These are phyloP conservation scores for Clarireedia monteithiana DNA, from an alignment of 2,329 filamentous ascomycete genomes.

Conservation along the genomic window DNA sequence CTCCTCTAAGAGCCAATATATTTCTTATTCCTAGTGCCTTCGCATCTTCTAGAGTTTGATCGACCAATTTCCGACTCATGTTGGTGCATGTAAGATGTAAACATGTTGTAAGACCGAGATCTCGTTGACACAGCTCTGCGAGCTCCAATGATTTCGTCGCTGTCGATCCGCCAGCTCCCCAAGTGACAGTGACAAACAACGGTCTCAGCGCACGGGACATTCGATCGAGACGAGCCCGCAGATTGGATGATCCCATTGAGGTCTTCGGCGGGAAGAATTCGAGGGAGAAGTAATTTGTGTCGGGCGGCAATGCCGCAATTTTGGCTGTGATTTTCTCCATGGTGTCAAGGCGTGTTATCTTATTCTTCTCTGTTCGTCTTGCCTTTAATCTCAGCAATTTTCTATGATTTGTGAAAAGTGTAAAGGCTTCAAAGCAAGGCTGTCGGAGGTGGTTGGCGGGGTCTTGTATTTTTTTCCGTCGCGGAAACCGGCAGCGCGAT, in stretches of 20 bases:
- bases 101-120: slow-evolving; percentile 87
- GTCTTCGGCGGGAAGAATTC: slow-evolving; percentile 99
- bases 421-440: not conserved
- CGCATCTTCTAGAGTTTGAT: slow-evolving; percentile 83
- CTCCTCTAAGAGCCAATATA: slow-evolving; percentile 84
- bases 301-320: slow-evolving; percentile 78
- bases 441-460: not conserved
- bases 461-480: not conserved
- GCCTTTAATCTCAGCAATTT: too few species aligned
- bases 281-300: slow-evolving; percentile 84
- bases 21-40: slow-evolving; percentile 88
- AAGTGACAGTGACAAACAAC: slow-evolving; percentile 94
- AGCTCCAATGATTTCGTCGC: slow-evolving; percentile 86
- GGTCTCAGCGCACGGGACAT: slow-evolving; percentile 90
- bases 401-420: not conserved
- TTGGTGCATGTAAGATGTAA: slow-evolving; percentile 96
- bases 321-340: slow-evolving; percentile 86
- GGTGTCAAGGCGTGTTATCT: not conserved
- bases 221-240: slow-evolving; percentile 85
- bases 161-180: slow-evolving; percentile 93
- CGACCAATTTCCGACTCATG: slow-evolving; percentile 81
- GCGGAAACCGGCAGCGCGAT: not conserved
- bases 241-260: slow-evolving; percentile 87
- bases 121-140: slow-evolving; percentile 88
- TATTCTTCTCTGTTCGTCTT: not conserved